These are phyloP conservation scores for Lagenidium giganteum DNA, from an alignment of 352 stramenopile species.

Conservation along the genomic window DNA sequence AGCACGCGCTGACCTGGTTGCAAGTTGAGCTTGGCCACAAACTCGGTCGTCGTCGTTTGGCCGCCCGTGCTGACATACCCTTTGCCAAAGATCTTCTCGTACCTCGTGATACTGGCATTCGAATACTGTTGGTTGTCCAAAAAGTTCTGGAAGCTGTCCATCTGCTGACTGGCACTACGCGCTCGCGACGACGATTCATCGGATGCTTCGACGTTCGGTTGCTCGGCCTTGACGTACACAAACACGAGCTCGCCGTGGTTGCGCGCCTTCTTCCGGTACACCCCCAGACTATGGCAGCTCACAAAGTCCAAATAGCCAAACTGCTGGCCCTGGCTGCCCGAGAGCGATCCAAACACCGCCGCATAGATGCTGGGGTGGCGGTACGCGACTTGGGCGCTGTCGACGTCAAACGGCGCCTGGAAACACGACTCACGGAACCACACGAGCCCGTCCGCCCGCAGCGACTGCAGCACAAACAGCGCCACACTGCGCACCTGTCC, in stretches of 20 bases:
- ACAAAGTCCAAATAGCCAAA: constrained; percentile 21
- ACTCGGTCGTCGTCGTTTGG: constrained; percentile 34
- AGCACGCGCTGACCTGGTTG: constrained; percentile 31
- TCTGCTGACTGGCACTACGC: constrained; percentile 19
- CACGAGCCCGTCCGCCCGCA: constrained; percentile 22
- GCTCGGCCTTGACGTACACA: constrained; percentile 26
- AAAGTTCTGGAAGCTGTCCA: constrained; percentile 35
- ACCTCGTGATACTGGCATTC: constrained; percentile 26
- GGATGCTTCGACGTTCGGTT: constrained; percentile 18
- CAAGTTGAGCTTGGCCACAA: constrained; percentile 31
- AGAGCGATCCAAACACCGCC: constrained; percentile 22
- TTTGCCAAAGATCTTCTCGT: constrained; percentile 41
- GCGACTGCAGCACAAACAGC: constrained; percentile 18
- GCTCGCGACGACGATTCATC: constrained; percentile 20
- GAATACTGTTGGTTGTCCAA: constrained; percentile 39
- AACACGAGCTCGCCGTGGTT: constrained; percentile 36
- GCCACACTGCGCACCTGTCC: constrained; percentile 18
- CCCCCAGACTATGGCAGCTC: constrained; percentile 21
- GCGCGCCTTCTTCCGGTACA: constrained; percentile 29
- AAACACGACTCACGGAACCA: constrained; percentile 34
- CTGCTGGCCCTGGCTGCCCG: constrained; percentile 16
- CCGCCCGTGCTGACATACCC: constrained; percentile 38
- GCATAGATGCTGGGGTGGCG: constrained; percentile 38
- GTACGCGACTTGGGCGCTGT: constrained; percentile 17
- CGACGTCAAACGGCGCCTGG: constrained; percentile 24